These are phyloP conservation scores for Stylosanthes scabra DNA, from an alignment of 331 rosid species.

Conservation along the genomic window DNA sequence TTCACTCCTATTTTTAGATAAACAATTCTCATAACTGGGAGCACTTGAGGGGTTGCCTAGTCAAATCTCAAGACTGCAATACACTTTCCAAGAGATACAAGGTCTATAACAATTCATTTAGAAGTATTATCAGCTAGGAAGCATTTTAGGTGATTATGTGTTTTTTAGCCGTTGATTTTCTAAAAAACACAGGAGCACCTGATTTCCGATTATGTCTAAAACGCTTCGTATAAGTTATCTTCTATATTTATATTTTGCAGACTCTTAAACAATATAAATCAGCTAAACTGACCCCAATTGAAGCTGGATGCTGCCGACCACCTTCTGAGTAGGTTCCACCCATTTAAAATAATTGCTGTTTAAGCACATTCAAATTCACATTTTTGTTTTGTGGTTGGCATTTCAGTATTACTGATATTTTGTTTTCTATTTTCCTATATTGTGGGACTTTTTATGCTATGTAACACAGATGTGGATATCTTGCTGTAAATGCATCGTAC, in stretches of 20 bases:
- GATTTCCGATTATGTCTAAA: too few relatives aligned
- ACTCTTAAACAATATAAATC: conserved; percentile 73
- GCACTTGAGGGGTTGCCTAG: conserved; percentile 76
- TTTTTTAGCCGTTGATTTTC: too few relatives aligned
- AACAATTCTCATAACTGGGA: conserved; percentile 84
- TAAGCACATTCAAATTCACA: neutral
- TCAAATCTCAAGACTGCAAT: conserved; percentile 86
- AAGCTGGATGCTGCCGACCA: conserved; percentile 96
- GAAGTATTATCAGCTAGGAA: conserved; percentile 5
- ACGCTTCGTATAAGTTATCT: neutral
- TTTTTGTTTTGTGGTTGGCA: neutral
- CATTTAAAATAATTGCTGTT: neutral
- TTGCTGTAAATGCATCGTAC: conserved; percentile 89
- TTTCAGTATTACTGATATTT: conserved; percentile 16
- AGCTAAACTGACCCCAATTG: conserved; percentile 83
- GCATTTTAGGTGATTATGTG: too few relatives aligned
- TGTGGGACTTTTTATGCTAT: conserved; percentile 20
- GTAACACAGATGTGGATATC: conserved; percentile 85
- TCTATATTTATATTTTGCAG: conserved; percentile 52
- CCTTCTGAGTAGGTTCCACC: conserved; percentile 80
- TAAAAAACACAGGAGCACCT: too few relatives aligned
- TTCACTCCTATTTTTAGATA: conserved; percentile 54
- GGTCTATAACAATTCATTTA: conserved; percentile 49
- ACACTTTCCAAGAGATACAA: conserved; percentile 69
- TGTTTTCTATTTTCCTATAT: conserved; percentile 29